Evolutionary conservation across 148 eudicot genomes (phyloP), one percentile per base, ranked within the genome.

Genomic region (Vaccinium vitisidaea): DNA sequence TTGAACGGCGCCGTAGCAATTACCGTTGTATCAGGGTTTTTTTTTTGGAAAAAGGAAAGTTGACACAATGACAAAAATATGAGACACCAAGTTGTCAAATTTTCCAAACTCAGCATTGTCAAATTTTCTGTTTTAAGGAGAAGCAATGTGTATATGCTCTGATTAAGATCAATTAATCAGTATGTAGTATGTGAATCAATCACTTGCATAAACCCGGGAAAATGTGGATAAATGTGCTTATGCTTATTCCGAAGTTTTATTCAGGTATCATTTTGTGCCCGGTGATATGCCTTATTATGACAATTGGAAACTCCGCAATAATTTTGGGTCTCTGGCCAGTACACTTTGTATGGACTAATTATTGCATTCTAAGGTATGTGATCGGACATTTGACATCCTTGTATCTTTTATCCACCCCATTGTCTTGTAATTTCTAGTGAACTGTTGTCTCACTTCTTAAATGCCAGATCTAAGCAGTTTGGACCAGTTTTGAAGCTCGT

Each of bases 271-370:
- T 95, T 80, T 88, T 97, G 75, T 91, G 91, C 88, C 99, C 99
- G 32, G 77, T 93, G 83, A 81, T 94, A 75, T 90, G 92, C 86
- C 78, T 94, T 77, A 84, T 97, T 23, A 91, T 97, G 90, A 83
- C 88, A 32, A 67, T 85, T 52, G 95, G 95, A 32, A 90, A 88
- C 91, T 84, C 92, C 16, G 96, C 92, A 73, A 84, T 94, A 83
- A 92, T 93, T 87, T 85, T 97, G 87, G 93, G 98, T 74, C 98
- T 97, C 88, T 97, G 95, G 99, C 94, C 96, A 16, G 88, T 85
- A 69, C 99, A 97, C 91, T 65, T 86, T 76, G 65, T 91, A 36
- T 92, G 94, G 92, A 94, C 98, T 48, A 91, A 86, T 82, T 93
- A 92, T 84, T 90, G 93, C 88, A 63, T 92, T 39, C 3, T 93